Base-by-base conservation (phyloP, 129 eudicot genomes). In the Tagetes erecta region DNA sequence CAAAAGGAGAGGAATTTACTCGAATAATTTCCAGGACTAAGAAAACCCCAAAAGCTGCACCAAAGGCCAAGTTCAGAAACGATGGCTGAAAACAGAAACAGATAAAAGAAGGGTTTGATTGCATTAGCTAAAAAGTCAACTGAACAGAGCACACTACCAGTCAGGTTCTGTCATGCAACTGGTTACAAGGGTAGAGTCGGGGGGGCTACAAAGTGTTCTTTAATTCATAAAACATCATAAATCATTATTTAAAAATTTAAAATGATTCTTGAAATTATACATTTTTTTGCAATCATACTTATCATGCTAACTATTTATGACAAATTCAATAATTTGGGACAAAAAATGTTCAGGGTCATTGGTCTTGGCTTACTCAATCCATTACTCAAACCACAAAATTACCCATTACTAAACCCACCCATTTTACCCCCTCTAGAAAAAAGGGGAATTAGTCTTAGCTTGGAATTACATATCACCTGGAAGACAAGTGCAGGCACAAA, bases 401-500 rank as follows among this genome's bases (percentile, higher is more conserved):
- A 40, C 50, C 45, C 3, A 1, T 45, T 73, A 59, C 68, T 14
- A 58, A 2, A 73, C 56, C 56, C 45, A 8, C 58, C 57, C 36
- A 58, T 59, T 44, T 73, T 73, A 37, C 59, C 59, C 44, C 59
- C 58, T 27, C 52, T 40, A 57, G 39, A 5, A 40, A 40, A 64
- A 39, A 33, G 50, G 46, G 2, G 50, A 47, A 7, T 31, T 31
- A 30, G 65, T 75, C 53, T 58, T 64, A 55, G 3, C 68, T 11
- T 46, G 45, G 20, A 58, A 64, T 34, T 71, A 64, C 57, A 50
- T 68, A 20, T 73, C 58, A 92, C 97, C 98, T 94, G 99, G 76
- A 88, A 80, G 77, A 91, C 74, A 64, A 94, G 88, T 47, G 99
- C 97, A 66, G 99, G 99, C 47, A 94, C 84, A 87, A 94, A 94